Evolutionary conservation across 1,284 basidiomycete species (phyloP), one percentile per base, ranked within the genome.

Genomic region (Fomitiporia mediterranea): DNA sequence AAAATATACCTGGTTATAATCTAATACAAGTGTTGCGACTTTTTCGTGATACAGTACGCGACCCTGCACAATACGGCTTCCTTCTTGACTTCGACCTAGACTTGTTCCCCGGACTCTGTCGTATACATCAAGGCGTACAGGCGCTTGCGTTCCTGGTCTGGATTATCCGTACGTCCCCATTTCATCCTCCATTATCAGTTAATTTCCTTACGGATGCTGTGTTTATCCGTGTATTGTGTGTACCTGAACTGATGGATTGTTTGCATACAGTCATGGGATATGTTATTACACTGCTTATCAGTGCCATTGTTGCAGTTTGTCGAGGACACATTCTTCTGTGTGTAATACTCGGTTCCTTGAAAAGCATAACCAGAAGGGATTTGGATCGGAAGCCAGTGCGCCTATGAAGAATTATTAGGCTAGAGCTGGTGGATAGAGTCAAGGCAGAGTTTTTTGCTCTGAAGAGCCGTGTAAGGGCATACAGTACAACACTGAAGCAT

Each of bases 231-330:
- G 19, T 39, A 4, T 19, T 13, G 15, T 13, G 19, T 19, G 3
- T 43, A 25, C 15, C 21, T 43, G 35, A 28, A 15, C 19, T 40
- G n/a, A 4, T 39, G 17, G 8, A 40, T 2, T 40, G 39, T 7
- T 32, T 48, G 8, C 21, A 7, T 38, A 27, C 37, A 60, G 58
- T 57, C 3, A 55, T 60, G 50, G 58, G 40, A 3, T 63, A 61
- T 23, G 37, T 44, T 19, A 48, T 63, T 35, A 23, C 50, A 15
- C 55, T 63, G n/a, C 53, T 63, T 21, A 39, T 61, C 13, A 28
- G 58, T 35, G 54, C 60, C 1, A 38, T 61, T 19, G 23, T 63
- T 6, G 55, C 55, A 2, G 38, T n/a, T 1, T 34, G 25, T 11
- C 38, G 55, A 7, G 55, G 51, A 11, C 34, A 52, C 25, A 30